A percentile compares a stretch with the other conserved stretches of the same genome.
phyloP scores from a whole-genome alignment of 306 rosid genomes.

The Acacia acuminata region DNA sequence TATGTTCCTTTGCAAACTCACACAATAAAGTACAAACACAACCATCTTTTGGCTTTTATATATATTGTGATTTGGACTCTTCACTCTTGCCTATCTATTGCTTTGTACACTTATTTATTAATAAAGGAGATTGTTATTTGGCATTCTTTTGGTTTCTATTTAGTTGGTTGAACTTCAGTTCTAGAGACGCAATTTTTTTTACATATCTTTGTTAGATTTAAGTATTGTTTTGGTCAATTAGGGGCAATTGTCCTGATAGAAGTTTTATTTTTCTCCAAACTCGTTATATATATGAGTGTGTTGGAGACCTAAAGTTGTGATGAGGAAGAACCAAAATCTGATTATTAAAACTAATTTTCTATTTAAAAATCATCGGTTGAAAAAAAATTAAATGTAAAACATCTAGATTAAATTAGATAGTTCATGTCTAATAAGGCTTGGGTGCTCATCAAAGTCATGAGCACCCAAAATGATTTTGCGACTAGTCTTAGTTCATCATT shows the following conservation, averaged over 20 bases:
- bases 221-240: no score
- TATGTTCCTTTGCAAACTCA: not conserved
- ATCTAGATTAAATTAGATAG: no score
- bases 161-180: not conserved
- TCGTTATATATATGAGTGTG: not conserved
- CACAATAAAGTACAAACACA: not conserved
- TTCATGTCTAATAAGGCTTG: no score
- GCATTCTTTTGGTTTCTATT: no score
- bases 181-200: no score
- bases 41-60: not conserved
- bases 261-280: not conserved
- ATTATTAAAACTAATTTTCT: no score
- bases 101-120: not conserved
- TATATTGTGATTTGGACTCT: not conserved
- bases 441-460: no score
- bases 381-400: no score
- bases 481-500: not conserved
- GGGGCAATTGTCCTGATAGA: no score
- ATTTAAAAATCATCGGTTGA: no score
- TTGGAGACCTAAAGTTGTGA: not conserved
- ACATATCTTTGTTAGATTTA: not conserved
- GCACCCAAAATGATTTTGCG: no score
- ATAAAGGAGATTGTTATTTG: not conserved
- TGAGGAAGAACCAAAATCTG: no score
- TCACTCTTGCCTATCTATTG: not conserved